These are phyloP conservation scores for Penicillium hesseltinei DNA, from an alignment of 2,329 filamentous ascomycete genomes.

Conservation along the genomic window DNA sequence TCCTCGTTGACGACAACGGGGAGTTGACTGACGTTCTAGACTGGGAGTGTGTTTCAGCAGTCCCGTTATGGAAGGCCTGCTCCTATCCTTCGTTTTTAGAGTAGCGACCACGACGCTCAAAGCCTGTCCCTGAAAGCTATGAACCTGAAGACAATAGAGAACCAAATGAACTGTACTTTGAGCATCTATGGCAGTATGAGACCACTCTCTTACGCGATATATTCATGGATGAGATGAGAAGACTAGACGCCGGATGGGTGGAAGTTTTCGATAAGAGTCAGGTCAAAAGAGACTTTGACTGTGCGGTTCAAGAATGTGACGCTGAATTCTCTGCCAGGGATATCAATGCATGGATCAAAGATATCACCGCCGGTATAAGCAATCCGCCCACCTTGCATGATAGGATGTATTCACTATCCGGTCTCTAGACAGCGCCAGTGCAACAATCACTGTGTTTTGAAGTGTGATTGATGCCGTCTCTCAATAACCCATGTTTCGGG, in stretches of 20 bases:
- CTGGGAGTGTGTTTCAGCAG: conserved; percentile 22
- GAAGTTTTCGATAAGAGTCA: background rate
- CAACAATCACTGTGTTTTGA: background rate
- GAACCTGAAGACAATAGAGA: background rate
- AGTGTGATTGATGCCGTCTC: background rate
- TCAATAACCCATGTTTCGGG: too few relatives aligned
- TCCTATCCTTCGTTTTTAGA: conserved; percentile 11
- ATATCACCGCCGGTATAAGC: background rate
- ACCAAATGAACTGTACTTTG: conserved; percentile 13
- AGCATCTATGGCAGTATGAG: conserved; percentile 17
- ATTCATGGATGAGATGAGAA: conserved; percentile 17
- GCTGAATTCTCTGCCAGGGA: fast-evolving
- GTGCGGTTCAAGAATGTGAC: background rate
- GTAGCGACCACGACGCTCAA: background rate
- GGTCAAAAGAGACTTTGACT: conserved; percentile 16
- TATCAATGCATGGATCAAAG: background rate
- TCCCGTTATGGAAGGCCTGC: conserved; percentile 20
- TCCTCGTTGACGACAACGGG: conserved; percentile 17
- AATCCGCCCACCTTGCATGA: background rate
- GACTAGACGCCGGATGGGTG: background rate
- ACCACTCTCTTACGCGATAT: conserved; percentile 15
- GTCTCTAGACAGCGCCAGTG: background rate
- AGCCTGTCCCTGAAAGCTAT: conserved; percentile 11
- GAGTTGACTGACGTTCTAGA: conserved; percentile 14
- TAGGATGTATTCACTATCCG: background rate